These are phyloP conservation scores for Pestalotiopsis sp. DNA, from an alignment of 2,329 filamentous ascomycete genomes.

Conservation along the genomic window DNA sequence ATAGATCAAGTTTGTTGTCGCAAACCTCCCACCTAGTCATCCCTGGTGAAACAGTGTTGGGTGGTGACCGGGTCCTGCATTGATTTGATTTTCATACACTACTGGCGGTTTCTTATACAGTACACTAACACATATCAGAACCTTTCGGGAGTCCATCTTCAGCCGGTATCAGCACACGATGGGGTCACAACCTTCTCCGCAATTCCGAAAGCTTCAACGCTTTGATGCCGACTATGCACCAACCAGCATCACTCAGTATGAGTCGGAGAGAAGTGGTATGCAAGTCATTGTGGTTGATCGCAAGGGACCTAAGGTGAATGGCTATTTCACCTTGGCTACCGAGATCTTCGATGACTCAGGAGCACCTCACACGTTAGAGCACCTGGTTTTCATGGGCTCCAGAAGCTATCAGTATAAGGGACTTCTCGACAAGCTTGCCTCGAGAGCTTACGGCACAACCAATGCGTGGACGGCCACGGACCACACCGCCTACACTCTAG, in stretches of 20 bases:
- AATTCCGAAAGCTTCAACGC: conserved; percentile 82
- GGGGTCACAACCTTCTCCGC: conserved; percentile 50
- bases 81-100: no score
- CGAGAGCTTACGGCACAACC: conserved; percentile 88
- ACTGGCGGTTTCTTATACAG: background rate
- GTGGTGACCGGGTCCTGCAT: background rate
- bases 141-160: background rate
- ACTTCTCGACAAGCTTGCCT: conserved; percentile 90
- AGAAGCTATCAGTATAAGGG: conserved; percentile 94
- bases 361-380: conserved; percentile 84
- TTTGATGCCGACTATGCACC: conserved; percentile 92
- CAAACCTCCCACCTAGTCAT: background rate
- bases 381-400: conserved; percentile 87
- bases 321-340: conserved; percentile 93
- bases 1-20: background rate
- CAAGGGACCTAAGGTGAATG: conserved; percentile 91
- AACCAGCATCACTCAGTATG: conserved; percentile 90
- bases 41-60: background rate
- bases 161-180: conserved; percentile 45
- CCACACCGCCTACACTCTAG: conserved; percentile 93
- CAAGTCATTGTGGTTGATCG: conserved; percentile 89
- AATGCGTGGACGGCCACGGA: conserved; percentile 98
- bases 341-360: conserved; percentile 98
- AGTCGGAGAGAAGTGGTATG: conserved; percentile 93
- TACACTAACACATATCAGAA: background rate